Evolutionary conservation across 495 filamentous ascomycete species (phyloP), one percentile per base, ranked within the genome.

Genomic region (Gamarada debralockiae): DNA sequence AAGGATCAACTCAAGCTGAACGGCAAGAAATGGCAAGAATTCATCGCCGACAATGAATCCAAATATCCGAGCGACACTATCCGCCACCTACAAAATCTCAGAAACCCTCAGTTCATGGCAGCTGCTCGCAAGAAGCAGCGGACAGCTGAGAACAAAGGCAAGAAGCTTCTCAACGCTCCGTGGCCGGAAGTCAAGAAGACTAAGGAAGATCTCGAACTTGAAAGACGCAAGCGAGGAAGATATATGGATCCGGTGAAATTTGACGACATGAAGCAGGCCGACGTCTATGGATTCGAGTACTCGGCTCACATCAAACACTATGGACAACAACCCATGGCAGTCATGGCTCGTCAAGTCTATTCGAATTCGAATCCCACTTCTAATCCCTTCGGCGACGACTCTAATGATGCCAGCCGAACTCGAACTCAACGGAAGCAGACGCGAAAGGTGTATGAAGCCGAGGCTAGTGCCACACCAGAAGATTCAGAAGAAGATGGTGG

Each of bases 221-320:
- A 56, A 15, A 50, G 40, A 17, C 57, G 57, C 12, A 52, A 60
- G 31, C 39, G 24, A 13, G 45, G 45, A 24, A 29, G 46, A 8
- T 20, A 48, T 6, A 41, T 52, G 4, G 57, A 60, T 47, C 42
- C 24, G 2, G 42, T 56, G 12, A 49, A 38, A 14, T 59, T 59
- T 33, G 54, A 61, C 10, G 56, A 58, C 23, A 49, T 43, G 21
- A 55, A 55, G 43, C 39, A 38, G 23, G 46, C 52, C 7, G 59
- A 62, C 52, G 51, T 50, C 5, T 62, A 62, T 21, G 50, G 55
- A 6, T 49, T 58, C n/a, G 27, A 44, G 13, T 58, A 62, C 21
- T 49, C 53, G 0, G 29, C 53, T 12, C 45, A 55, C 12, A 21
- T 24, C 12, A 40, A 40, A 2, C 45, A 50, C 8, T 33, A 38